A percentile compares a stretch with the other conserved stretches of the same genome.
Conservation (phyloP, 768 basidiomycete species). For the Serendipita sp. region DNA sequence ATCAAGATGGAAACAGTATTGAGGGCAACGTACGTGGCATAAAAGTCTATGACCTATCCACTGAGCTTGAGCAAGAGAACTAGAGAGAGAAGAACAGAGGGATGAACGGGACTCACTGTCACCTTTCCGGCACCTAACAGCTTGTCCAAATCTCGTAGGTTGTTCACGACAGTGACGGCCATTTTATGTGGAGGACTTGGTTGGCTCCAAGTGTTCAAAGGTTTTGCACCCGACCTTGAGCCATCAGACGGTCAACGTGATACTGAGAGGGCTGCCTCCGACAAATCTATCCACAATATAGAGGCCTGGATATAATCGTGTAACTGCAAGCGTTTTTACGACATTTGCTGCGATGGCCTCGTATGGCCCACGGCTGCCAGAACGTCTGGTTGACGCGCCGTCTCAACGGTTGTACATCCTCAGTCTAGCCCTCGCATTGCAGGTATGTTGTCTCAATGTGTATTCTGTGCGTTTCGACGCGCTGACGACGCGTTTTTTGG, state of each 20-base stretch:
- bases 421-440: slow-evolving; percentile 58
- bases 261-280: too few relatives aligned
- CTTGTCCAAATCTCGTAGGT: not conserved
- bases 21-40: not conserved
- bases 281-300: not conserved
- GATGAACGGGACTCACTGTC: not conserved
- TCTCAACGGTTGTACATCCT: slow-evolving; percentile 68
- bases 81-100: not conserved
- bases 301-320: not conserved
- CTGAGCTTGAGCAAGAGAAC: not conserved
- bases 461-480: slow-evolving; percentile 9
- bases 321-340: not conserved
- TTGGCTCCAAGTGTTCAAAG: not conserved
- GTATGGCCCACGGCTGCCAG: slow-evolving; percentile 44
- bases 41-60: slow-evolving; percentile 4
- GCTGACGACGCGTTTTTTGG: slow-evolving; percentile 1
- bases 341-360: not conserved
- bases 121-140: not conserved
- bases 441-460: slow-evolving; percentile 31
- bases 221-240: not conserved
- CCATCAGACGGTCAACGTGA: not conserved
- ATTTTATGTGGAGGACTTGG: not conserved
- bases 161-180: not conserved
- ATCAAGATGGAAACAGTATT: not conserved
- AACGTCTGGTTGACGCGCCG: slow-evolving; percentile 56